Conservation (phyloP, 768 basidiomycete genomes). For the Holtermannia corniformis region DNA sequence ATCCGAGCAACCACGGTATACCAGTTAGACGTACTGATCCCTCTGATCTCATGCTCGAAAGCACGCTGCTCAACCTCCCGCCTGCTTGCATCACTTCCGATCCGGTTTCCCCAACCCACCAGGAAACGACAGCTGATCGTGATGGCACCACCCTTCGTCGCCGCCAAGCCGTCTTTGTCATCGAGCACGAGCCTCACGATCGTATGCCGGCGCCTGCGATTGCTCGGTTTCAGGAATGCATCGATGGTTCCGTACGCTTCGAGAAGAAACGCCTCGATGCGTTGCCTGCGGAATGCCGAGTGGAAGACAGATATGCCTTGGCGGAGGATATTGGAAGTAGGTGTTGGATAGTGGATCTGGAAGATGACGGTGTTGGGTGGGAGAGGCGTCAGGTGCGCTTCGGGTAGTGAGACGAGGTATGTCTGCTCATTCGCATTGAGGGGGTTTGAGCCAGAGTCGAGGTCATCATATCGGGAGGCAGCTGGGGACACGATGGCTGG, state of each 20-base stretch:
- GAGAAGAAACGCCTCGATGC: not conserved
- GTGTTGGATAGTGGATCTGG: no score
- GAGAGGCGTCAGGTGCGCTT: no score
- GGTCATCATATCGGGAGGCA: no score
- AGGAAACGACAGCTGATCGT: conserved; percentile 5
- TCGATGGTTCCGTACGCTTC: not conserved
- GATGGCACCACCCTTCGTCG: conserved; percentile 21
- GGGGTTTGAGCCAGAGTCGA: no score
- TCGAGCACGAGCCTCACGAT: conserved; percentile 17
- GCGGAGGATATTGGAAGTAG: no score
- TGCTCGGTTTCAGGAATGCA: not conserved
- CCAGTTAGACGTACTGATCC: not conserved
- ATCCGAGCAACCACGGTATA: no score
- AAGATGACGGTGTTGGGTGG: no score
- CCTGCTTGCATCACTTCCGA: not conserved
- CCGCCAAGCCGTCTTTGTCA: conserved; percentile 24
- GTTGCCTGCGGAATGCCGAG: no score
- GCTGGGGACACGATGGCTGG: no score
- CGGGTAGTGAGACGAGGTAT: no score
- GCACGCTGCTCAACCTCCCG: not conserved
- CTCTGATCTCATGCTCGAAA: not conserved
- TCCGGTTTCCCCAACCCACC: not conserved
- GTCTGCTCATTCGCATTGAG: no score
- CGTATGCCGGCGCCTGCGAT: conserved; percentile 23
- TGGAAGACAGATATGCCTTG: no score